Evolutionary conservation across 129 eudicot species (phyloP).

Genomic region (Ambrosia artemisiifolia): DNA sequence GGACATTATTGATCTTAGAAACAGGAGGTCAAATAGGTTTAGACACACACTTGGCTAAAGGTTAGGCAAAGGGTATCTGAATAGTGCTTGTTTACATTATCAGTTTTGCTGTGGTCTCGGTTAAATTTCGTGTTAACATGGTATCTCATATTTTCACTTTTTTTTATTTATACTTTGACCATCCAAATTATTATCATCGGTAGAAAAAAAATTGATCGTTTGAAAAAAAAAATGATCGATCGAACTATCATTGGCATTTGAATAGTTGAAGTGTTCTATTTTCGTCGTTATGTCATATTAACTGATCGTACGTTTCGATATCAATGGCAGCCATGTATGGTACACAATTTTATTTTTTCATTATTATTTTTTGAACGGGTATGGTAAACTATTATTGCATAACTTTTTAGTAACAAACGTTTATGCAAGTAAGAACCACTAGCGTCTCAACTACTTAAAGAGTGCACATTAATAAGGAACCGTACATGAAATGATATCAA

Average conservation of each 20-base stretch:
- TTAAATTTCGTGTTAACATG: too few relatives aligned
- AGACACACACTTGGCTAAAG: conserved; percentile 27
- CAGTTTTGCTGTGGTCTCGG: too few relatives aligned
- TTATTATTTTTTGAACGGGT: not conserved
- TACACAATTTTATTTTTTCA: not conserved
- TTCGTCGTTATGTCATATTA: too few relatives aligned
- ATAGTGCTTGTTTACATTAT: not conserved
- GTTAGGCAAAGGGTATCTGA: not conserved
- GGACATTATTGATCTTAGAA: conserved; percentile 26
- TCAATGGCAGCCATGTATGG: not conserved
- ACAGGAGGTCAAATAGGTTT: conserved; percentile 28
- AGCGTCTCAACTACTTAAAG: conserved; percentile 26
- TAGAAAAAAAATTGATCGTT: too few relatives aligned
- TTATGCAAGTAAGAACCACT: conserved; percentile 16
- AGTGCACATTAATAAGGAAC: conserved; percentile 30
- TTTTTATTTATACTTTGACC: too few relatives aligned
- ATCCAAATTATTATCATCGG: too few relatives aligned
- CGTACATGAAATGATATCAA: conserved; percentile 6
- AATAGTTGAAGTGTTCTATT: too few relatives aligned
- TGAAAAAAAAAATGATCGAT: too few relatives aligned
- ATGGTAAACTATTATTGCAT: not conserved
- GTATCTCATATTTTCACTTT: too few relatives aligned
- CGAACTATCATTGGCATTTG: too few relatives aligned
- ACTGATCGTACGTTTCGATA: not conserved
- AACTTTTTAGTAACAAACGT: conserved; percentile 1